A percentile compares a stretch with the other conserved stretches of the same genome.
These are phyloP conservation scores for Colletotrichum sp. DNA, from an alignment of 2,329 filamentous ascomycete species.

Conservation along the genomic window DNA sequence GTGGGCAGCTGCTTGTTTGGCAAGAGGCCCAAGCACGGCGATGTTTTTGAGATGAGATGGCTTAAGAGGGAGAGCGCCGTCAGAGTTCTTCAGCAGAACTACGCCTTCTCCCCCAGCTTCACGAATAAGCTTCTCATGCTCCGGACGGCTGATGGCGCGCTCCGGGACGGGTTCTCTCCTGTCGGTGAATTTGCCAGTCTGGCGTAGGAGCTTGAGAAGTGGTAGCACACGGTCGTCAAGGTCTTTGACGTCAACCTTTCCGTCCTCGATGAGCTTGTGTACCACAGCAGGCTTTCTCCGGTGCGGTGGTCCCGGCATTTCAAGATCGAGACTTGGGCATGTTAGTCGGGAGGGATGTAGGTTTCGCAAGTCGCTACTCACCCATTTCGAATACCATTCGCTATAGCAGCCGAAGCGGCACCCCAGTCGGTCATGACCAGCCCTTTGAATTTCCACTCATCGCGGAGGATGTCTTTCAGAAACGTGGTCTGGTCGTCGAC, in stretches of 20 bases:
- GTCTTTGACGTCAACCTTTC: neutral
- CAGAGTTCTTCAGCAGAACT: constrained; percentile 76
- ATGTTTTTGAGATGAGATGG: constrained; percentile 41
- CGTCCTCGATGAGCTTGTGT: neutral
- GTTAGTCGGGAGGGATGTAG: neutral
- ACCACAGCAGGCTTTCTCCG: neutral
- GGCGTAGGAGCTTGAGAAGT: neutral
- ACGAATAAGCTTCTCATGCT: constrained; percentile 16
- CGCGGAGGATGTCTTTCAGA: constrained; percentile 41
- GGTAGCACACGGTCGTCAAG: neutral
- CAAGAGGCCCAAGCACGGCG: neutral
- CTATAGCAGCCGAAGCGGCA: neutral
- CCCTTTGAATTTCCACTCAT: constrained; percentile 45
- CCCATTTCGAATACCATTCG: neutral
- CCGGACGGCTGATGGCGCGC: constrained; percentile 21
- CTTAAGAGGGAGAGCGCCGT: constrained; percentile 64
- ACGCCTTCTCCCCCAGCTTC: constrained; percentile 66
- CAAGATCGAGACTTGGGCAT: constrained; percentile 26
- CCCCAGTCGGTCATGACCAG: constrained; percentile 48
- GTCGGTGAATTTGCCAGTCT: neutral
- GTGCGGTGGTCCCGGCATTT: constrained; percentile 57
- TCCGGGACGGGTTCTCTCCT: constrained; percentile 29
- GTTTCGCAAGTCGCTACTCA: neutral
- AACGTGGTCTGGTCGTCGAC: neutral
- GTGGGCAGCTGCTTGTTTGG: constrained; percentile 56